Conservation (phyloP, 2,329 filamentous ascomycete species). For the Zymoseptoria ardabiliae region DNA sequence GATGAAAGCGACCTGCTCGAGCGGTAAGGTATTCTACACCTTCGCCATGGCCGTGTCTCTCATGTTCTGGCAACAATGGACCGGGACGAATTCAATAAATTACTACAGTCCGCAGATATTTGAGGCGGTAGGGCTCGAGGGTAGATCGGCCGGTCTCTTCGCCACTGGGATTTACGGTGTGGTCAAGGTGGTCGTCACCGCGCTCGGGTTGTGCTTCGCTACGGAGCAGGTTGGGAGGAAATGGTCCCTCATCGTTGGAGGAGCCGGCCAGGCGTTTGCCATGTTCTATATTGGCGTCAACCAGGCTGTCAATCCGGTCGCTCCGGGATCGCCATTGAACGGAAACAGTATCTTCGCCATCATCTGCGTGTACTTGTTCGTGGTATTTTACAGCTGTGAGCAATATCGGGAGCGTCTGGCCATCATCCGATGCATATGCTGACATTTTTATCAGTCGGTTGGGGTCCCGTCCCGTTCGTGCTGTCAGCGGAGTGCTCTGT, state of each 20-base stretch:
- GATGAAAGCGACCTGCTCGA: constrained; percentile 32
- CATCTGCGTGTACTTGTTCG: constrained; percentile 46
- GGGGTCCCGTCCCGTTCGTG: constrained; percentile 41
- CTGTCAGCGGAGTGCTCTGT: constrained; percentile 31
- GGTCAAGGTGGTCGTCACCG: constrained; percentile 40
- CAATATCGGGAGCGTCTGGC: neutral
- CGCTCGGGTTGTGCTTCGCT: constrained; percentile 38
- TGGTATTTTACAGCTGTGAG: constrained; percentile 34
- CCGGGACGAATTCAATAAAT: constrained; percentile 26
- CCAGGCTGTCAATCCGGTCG: constrained; percentile 42
- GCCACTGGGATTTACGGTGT: constrained; percentile 42
- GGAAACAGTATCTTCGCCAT: constrained; percentile 49
- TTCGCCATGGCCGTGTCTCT: constrained; percentile 37
- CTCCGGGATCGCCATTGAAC: constrained; percentile 32
- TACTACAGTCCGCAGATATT: constrained; percentile 39
- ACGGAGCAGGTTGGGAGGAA: constrained; percentile 41
- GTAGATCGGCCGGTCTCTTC: constrained; percentile 35
- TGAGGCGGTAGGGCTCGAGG: constrained; percentile 34
- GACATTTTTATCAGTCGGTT: constrained; percentile 30
- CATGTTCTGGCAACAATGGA: constrained; percentile 40
- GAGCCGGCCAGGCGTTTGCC: constrained; percentile 37
- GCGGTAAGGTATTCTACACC: constrained; percentile 35
- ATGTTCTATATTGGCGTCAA: constrained; percentile 37
- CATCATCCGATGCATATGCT: neutral
- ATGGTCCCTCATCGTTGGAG: constrained; percentile 38